Conservation (phyloP, 805 yeast species). For the Cyberlindnera xishuangbannaensis region DNA sequence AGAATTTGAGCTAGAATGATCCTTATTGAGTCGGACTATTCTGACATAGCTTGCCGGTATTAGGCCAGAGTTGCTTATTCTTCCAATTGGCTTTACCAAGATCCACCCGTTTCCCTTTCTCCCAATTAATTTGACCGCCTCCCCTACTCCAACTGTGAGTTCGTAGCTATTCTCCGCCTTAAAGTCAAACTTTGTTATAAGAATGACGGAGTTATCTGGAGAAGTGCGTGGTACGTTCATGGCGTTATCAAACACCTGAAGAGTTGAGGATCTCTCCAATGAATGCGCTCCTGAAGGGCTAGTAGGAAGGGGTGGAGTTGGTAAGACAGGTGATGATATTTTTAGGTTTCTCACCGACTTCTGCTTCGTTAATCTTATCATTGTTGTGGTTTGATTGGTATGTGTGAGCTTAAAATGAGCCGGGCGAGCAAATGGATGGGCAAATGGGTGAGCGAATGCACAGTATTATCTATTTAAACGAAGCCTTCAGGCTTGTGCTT, state of each 20-base stretch:
- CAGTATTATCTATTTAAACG: too few relatives aligned
- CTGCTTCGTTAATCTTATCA: constrained; percentile 6
- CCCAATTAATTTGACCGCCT: constrained; percentile 43
- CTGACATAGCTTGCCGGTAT: constrained; percentile 46
- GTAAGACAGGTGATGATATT: constrained; percentile 11
- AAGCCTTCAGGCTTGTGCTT: too few relatives aligned
- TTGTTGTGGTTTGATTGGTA: neutral
- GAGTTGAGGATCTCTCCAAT: neutral
- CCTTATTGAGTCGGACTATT: constrained; percentile 37
- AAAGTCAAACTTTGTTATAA: constrained; percentile 43
- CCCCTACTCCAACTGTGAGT: constrained; percentile 42
- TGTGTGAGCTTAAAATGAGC: neutral
- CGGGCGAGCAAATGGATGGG: too few relatives aligned
- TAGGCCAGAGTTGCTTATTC: constrained; percentile 40
- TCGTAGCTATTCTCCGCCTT: constrained; percentile 39
- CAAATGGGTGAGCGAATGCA: too few relatives aligned
- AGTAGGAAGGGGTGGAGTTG: constrained; percentile 1
- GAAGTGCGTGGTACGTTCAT: constrained; percentile 16
- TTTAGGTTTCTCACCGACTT: constrained; percentile 11
- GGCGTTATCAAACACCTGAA: too few relatives aligned
- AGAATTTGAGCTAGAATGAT: constrained; percentile 9
- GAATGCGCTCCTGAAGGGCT: neutral
- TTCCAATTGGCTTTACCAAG: constrained; percentile 48
- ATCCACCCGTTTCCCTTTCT: constrained; percentile 49
- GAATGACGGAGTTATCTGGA: constrained; percentile 23